Conservation (phyloP, 176 grass and related monocot species). For the Avena sativa region DNA sequence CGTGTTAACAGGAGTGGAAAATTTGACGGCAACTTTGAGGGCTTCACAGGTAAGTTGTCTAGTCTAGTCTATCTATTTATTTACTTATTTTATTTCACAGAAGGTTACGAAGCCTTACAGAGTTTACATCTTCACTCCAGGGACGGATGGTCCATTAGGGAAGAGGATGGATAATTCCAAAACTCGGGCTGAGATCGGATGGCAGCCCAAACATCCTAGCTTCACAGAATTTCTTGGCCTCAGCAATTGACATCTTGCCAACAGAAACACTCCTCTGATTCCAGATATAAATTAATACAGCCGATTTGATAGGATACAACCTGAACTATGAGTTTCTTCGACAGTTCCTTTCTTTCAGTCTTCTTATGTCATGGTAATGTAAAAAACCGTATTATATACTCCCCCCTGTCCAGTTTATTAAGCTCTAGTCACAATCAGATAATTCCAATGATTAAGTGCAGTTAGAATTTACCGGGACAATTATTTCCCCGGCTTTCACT, state of each 20-base stretch:
- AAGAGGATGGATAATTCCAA: constrained; percentile 86
- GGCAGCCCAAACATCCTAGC: constrained; percentile 75
- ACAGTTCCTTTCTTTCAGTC: background rate
- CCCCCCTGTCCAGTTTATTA: no score
- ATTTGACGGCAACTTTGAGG: constrained; percentile 67
- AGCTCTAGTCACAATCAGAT: no score
- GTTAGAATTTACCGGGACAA: no score
- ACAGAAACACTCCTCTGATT: background rate
- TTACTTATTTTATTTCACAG: background rate
- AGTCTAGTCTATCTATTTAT: constrained; percentile 12
- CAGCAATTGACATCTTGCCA: constrained; percentile 41
- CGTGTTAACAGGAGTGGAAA: constrained; percentile 70
- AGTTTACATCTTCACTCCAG: constrained; percentile 39
- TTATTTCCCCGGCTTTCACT: no score
- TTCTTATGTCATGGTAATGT: background rate
- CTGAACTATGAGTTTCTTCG: background rate
- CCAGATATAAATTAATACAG: constrained; percentile 1
- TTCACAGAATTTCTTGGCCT: constrained; percentile 72
- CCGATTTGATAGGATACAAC: background rate
- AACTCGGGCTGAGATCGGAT: constrained; percentile 76
- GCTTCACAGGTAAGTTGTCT: constrained; percentile 64
- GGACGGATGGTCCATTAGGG: constrained; percentile 69
- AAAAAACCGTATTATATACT: background rate
- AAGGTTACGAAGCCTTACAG: constrained; percentile 21
- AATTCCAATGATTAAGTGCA: no score